Evolutionary conservation across 805 yeast genomes (phyloP), one percentile per base, ranked within the genome.

Genomic region (Metschnikowia kofuensis): DNA sequence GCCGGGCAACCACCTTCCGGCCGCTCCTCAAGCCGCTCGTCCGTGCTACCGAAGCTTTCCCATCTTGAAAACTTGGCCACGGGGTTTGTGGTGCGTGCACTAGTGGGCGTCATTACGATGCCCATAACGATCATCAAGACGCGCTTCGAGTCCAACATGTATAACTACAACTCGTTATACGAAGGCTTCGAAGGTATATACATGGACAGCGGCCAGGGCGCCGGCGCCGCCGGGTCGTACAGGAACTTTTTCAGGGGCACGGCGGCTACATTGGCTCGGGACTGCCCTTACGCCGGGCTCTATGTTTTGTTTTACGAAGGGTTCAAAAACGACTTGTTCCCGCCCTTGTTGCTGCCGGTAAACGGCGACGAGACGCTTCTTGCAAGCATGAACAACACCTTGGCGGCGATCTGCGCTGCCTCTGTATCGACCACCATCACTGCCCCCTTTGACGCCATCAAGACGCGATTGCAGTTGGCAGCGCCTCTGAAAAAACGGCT

Each of bases 281-380:
- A 94, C 68, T 95, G 96, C 26, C 99, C 99, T 0, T 88, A 94
- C 65, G 97, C 99, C 7, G 99, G 99, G 0, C 62, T 94, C 4
- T 92, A 94, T 60, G 89, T 94, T 29, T 68, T 90, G 35, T 79
- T 90, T 53, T 92, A 92, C 66, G 97, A 92, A 62, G 76, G 83
- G 49, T 75, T 83, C 57, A 73, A 73, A 46, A 90, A 90, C 61
- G 74, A 72, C 9, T 38, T 75, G 5, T 49, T 84, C 7, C 89
- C 92, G 5, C 38, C 52, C 4, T 6, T 56, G 1, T 39, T 64
- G 30, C 41, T 40, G 27, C 53, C 48, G 6, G 47, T 53, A 7
- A 38, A 47, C 6, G 42, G 38, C 13, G 56, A 49, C 40, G 50
- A 44, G 29, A 16, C 51, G 8, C 32, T 50, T 16, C 38, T 52